Conservation (phyloP, 305 asterid species). For the Plantago coronopus region DNA sequence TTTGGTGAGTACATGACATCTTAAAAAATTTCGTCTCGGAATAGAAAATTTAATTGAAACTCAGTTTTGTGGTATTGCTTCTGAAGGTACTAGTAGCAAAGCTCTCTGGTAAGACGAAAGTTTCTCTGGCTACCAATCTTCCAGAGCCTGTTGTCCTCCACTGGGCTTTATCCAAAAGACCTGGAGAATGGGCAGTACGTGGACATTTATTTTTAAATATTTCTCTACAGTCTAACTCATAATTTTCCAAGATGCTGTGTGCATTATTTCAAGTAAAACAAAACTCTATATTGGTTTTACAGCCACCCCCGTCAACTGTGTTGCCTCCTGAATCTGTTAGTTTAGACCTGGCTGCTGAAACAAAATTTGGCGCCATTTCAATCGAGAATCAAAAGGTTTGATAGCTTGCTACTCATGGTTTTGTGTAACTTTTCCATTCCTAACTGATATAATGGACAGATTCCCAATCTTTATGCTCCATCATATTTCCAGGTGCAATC, state of each 20-base stretch:
- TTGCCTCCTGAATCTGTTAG: constrained; percentile 78
- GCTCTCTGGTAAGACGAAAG: constrained; percentile 53
- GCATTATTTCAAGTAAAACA: constrained; percentile 9
- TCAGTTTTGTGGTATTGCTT: constrained; percentile 19
- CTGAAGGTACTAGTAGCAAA: constrained; percentile 73
- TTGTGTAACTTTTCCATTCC: constrained; percentile 22
- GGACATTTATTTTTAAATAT: constrained; percentile 3
- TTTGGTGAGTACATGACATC: constrained; percentile 50
- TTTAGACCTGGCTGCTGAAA: constrained; percentile 62
- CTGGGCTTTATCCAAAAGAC: constrained; percentile 88
- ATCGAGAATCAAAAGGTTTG: constrained; percentile 58
- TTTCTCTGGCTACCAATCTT: constrained; percentile 79
- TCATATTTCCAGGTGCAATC: constrained; percentile 68
- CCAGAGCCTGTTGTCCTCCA: constrained; percentile 78
- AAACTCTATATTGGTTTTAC: constrained; percentile 27
- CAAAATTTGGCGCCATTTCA: constrained; percentile 46
- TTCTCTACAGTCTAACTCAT: constrained; percentile 12
- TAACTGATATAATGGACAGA: constrained; percentile 16
- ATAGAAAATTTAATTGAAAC: constrained; percentile 1
- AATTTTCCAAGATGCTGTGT: constrained; percentile 8
- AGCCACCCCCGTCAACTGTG: constrained; percentile 74
- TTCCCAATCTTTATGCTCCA: constrained; percentile 10
- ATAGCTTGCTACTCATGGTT: constrained; percentile 7
- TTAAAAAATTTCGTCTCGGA: constrained; percentile 17
- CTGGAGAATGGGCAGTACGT: constrained; percentile 89